A percentile compares a stretch with the other conserved stretches of the same genome.
phyloP scores from a whole-genome alignment of 306 rosid genomes.

The Vachellia pachyceras region DNA sequence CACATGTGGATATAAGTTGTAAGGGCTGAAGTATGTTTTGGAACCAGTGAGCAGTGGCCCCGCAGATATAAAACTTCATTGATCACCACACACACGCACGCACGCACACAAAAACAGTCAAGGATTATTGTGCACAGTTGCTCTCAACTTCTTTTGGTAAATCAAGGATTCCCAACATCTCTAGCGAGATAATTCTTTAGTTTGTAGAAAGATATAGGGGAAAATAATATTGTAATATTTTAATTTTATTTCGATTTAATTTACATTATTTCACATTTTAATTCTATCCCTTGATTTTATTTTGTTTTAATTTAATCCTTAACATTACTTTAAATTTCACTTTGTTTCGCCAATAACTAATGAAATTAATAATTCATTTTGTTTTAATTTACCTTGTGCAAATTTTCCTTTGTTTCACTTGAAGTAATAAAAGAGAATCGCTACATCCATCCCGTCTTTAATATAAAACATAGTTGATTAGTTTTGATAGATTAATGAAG shows the following conservation, averaged over 20 bases:
- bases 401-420: background rate
- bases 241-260: background rate
- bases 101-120: background rate
- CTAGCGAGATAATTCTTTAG: conserved; percentile 39
- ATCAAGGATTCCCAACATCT: background rate
- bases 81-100: background rate
- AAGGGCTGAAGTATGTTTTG: conserved; percentile 7
- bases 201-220: background rate
- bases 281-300: background rate
- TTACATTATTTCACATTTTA: background rate
- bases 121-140: conserved; percentile 2
- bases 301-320: background rate
- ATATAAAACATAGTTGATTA: too few relatives aligned
- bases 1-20: background rate
- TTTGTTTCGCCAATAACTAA: background rate
- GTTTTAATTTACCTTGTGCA: background rate
- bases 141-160: background rate
- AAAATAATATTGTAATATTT: background rate
- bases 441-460: too few relatives aligned
- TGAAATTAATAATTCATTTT: background rate
- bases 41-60: background rate
- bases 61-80: conserved; percentile 1
- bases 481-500: too few relatives aligned
- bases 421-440: too few relatives aligned
- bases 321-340: background rate